Percentiles rank a stretch among this genome's conserved stretches.
phyloP scores from a whole-genome alignment of 2,329 filamentous ascomycete genomes.

The Paecilomyces variotii region DNA sequence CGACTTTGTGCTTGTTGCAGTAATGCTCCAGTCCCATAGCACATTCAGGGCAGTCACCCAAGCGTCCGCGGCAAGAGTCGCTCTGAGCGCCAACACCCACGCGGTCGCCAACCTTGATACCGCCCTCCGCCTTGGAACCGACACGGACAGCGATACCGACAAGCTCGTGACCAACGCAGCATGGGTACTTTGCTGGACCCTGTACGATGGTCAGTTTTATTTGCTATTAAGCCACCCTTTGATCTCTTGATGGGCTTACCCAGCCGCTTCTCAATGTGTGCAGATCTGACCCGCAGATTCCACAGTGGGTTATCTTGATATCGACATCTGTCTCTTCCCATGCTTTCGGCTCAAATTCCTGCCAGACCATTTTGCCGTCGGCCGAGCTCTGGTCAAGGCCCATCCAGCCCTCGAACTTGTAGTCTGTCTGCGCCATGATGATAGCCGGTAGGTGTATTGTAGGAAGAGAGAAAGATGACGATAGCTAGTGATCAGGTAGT shows the following conservation, averaged over 20 bases:
- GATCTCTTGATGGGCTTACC: constrained; percentile 14
- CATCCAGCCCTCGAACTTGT: constrained; percentile 52
- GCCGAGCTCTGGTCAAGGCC: constrained; percentile 42
- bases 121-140: constrained; percentile 32
- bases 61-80: constrained; percentile 42
- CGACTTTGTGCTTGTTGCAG: constrained; percentile 21
- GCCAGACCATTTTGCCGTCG: constrained; percentile 49
- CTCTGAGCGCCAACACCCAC: constrained; percentile 54
- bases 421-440: constrained; percentile 23
- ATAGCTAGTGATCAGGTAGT: neutral
- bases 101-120: constrained; percentile 26
- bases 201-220: constrained; percentile 5
- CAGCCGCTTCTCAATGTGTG: constrained; percentile 48
- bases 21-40: constrained; percentile 32
- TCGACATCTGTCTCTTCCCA: constrained; percentile 60
- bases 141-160: constrained; percentile 53
- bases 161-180: constrained; percentile 58
- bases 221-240: neutral
- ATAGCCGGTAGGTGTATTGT: neutral
- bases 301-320: constrained; percentile 56
- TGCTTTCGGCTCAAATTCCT: constrained; percentile 53
- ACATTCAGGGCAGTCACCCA: constrained; percentile 47
- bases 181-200: constrained; percentile 29
- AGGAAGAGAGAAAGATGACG: neutral
- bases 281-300: constrained; percentile 57